These are phyloP conservation scores for Ogataea siamensis DNA, from an alignment of 805 yeast genomes.

Conservation along the genomic window DNA sequence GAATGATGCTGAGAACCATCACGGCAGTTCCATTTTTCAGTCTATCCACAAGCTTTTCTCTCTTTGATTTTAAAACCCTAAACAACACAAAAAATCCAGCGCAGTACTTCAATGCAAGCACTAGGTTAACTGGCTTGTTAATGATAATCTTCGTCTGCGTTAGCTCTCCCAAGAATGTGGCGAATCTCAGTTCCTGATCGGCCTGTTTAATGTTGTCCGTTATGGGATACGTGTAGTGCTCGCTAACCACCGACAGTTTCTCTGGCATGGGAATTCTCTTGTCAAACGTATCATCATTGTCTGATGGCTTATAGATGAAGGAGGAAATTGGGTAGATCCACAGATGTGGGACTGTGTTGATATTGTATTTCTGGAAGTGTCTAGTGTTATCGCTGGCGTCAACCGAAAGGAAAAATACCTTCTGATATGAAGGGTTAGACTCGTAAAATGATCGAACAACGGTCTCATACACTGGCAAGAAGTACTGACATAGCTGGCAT, in stretches of 20 bases:
- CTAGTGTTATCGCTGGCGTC: conserved; percentile 48
- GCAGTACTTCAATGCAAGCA: conserved; percentile 46
- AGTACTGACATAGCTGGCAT: conserved; percentile 47
- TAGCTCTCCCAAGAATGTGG: conserved; percentile 48
- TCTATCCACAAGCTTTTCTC: conserved; percentile 35
- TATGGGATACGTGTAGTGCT: conserved; percentile 27
- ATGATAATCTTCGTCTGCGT: conserved; percentile 44
- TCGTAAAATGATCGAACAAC: conserved; percentile 44
- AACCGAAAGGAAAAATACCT: conserved; percentile 46
- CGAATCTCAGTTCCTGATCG: conserved; percentile 45
- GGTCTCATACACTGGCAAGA: conserved; percentile 40
- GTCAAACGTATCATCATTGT: conserved; percentile 25
- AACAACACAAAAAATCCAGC: conserved; percentile 43
- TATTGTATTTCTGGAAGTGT: conserved; percentile 39
- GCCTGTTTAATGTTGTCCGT: conserved; percentile 32
- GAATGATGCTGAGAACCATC: conserved; percentile 34
- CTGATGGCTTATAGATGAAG: conserved; percentile 33
- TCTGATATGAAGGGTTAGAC: conserved; percentile 42
- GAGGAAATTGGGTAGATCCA: conserved; percentile 53
- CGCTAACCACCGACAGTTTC: conserved; percentile 20
- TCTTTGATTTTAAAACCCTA: conserved; percentile 43
- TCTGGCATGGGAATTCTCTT: conserved; percentile 19
- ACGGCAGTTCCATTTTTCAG: conserved; percentile 17
- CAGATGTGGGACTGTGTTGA: conserved; percentile 60
- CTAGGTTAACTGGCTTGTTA: conserved; percentile 40